phyloP scores from a whole-genome alignment of 1,284 basidiomycete species.

The Sphaerobolus stellatus region DNA sequence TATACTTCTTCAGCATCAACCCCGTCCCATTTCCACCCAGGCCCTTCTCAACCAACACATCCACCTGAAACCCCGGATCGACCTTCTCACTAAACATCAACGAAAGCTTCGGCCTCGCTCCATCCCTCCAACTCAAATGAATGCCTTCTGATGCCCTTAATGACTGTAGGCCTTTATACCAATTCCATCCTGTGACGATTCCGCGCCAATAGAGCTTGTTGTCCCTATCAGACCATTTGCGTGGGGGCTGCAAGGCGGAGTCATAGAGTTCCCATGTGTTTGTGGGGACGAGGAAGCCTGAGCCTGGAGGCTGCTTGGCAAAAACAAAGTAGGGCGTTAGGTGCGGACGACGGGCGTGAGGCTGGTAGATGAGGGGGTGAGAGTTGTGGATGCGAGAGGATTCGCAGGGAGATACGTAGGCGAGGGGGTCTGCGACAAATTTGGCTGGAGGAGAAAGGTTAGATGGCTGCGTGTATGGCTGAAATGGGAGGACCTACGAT shows the following conservation, averaged over 20 bases:
- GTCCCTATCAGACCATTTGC: constrained; percentile 6
- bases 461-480: not conserved
- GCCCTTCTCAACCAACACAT: constrained; percentile 25
- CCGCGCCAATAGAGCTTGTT: constrained; percentile 40
- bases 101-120: constrained; percentile 10
- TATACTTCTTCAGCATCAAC: constrained; percentile 22
- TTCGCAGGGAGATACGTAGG: constrained; percentile 47
- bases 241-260: not conserved
- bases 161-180: constrained; percentile 29
- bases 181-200: constrained; percentile 37
- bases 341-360: not conserved
- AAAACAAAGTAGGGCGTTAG: constrained; percentile 8
- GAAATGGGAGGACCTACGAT: not conserved
- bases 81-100: constrained; percentile 22
- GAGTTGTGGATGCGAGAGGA: constrained; percentile 31
- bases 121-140: constrained; percentile 13
- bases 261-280: constrained; percentile 11
- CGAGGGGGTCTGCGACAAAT: constrained; percentile 42
- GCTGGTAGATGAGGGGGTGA: constrained; percentile 7
- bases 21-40: constrained; percentile 28
- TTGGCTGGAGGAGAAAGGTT: constrained; percentile 21
- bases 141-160: constrained; percentile 37
- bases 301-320: constrained; percentile 5
- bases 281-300: constrained; percentile 7
- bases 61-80: constrained; percentile 30